A percentile compares a stretch with the other conserved stretches of the same genome.
These are phyloP conservation scores for Lachancea nothofagi DNA, from an alignment of 805 yeast species.

Conservation along the genomic window DNA sequence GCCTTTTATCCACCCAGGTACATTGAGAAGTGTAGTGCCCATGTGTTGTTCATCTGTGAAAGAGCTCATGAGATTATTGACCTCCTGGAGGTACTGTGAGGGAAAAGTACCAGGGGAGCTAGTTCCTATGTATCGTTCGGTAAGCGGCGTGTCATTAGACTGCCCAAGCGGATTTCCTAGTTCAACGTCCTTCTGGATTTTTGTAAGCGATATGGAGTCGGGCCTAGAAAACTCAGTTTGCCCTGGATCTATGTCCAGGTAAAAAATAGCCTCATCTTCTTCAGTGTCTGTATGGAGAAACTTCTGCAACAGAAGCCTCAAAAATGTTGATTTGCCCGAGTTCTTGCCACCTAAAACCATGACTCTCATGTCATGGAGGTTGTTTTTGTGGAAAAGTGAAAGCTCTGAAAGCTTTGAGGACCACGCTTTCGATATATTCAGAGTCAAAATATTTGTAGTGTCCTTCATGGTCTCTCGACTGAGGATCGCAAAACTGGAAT, in stretches of 20 bases:
- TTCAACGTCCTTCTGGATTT: constrained; percentile 11
- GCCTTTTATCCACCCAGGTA: constrained; percentile 92
- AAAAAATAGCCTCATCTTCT: constrained; percentile 35
- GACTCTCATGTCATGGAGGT: constrained; percentile 27
- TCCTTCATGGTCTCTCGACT: neutral
- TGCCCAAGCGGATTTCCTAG: constrained; percentile 27
- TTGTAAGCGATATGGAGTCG: constrained; percentile 56
- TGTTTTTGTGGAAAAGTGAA: constrained; percentile 20
- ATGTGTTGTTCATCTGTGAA: constrained; percentile 30
- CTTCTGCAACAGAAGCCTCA: constrained; percentile 48
- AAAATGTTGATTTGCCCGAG: constrained; percentile 75
- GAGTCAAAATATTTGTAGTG: constrained; percentile 10
- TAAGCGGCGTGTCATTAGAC: constrained; percentile 12
- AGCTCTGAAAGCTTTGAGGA: constrained; percentile 19
- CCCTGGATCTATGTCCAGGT: constrained; percentile 83
- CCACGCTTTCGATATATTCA: constrained; percentile 23
- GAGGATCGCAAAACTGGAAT: constrained; percentile 4
- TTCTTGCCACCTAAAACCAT: constrained; percentile 50
- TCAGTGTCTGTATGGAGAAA: constrained; percentile 28
- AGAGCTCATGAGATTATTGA: constrained; percentile 36
- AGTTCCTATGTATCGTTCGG: constrained; percentile 51
- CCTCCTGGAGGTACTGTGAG: constrained; percentile 41
- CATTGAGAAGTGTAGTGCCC: constrained; percentile 54
- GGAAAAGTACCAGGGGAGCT: constrained; percentile 67
- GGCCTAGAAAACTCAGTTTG: constrained; percentile 77